A percentile compares a stretch with the other conserved stretches of the same genome.
Evolutionary conservation across 2,329 filamentous ascomycete genomes (phyloP).

Genomic region (Helminthosporium solani): DNA sequence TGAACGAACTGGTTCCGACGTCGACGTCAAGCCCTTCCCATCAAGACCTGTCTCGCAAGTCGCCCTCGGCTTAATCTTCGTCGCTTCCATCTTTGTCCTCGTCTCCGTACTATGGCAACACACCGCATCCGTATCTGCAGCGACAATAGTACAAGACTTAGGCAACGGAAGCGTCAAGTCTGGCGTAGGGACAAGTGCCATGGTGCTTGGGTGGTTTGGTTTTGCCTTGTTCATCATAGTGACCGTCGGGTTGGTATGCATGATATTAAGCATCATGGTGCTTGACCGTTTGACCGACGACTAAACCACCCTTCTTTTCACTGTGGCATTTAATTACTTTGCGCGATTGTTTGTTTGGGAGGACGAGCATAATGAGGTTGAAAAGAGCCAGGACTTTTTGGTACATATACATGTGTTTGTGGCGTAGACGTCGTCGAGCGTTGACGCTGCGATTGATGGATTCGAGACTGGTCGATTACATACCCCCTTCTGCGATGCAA

Average conservation of each 20-base stretch:
- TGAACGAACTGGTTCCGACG: conserved; percentile 71
- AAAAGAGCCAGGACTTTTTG: too few relatives aligned
- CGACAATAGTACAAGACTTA: conserved; percentile 88
- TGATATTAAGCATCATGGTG: conserved; percentile 91
- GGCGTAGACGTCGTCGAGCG: conserved; percentile 15
- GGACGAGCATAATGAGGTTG: not conserved
- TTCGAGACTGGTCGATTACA: conserved; percentile 28
- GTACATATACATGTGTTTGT: too few relatives aligned
- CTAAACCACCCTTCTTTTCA: conserved; percentile 13
- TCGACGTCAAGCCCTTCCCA: conserved; percentile 92
- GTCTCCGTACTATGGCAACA: conserved; percentile 82
- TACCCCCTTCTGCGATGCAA: conserved; percentile 31
- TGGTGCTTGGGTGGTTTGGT: conserved; percentile 97
- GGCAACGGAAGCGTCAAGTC: conserved; percentile 85
- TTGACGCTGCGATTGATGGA: conserved; percentile 17
- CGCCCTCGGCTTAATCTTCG: conserved; percentile 86
- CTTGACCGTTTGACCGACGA: conserved; percentile 61
- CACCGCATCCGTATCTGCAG: conserved; percentile 92
- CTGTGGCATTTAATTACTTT: not conserved
- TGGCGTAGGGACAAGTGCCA: conserved; percentile 89
- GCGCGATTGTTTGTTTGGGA: not conserved
- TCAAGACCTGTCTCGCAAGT: conserved; percentile 90
- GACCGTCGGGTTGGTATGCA: conserved; percentile 89
- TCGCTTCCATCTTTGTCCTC: conserved; percentile 64
- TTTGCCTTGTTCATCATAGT: conserved; percentile 93